Conservation (phyloP, 352 stramenopile genomes). For the Thalassiosira hispida region DNA sequence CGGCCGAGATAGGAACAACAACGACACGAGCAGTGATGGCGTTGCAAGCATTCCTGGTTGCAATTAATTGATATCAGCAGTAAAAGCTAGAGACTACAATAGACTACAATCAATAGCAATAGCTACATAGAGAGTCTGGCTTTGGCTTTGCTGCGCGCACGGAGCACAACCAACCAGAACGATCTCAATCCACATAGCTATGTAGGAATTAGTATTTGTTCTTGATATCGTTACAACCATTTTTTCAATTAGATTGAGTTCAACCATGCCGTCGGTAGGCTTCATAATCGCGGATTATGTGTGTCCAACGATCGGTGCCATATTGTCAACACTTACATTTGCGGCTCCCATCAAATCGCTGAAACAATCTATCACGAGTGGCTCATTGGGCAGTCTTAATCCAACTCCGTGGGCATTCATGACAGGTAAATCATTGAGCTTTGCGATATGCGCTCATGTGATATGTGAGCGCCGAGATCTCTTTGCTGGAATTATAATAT, state of each 20-base stretch:
- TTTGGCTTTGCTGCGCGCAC: too few species aligned
- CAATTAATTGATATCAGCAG: too few species aligned
- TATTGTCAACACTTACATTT: conserved; percentile 73
- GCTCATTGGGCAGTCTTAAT: conserved; percentile 39
- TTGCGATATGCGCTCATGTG: not conserved
- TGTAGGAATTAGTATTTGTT: not conserved
- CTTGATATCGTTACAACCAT: not conserved
- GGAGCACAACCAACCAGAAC: too few species aligned
- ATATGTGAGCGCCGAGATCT: conserved; percentile 1
- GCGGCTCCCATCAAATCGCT: conserved; percentile 55
- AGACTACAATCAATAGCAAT: too few species aligned
- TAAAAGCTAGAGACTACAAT: too few species aligned
- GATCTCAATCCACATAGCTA: not conserved
- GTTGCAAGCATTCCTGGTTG: too few species aligned
- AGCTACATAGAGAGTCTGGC: too few species aligned
- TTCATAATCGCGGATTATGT: conserved; percentile 52
- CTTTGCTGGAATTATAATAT: not conserved
- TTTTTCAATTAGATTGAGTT: not conserved
- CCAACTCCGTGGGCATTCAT: conserved; percentile 49
- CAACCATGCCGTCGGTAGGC: conserved; percentile 5
- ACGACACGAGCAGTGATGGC: too few species aligned
- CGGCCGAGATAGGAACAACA: too few species aligned
- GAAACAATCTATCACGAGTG: conserved; percentile 32
- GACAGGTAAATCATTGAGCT: conserved; percentile 21
- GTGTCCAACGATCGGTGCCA: conserved; percentile 65